Conservation (phyloP, 345 rosid species). For the Eucalyptus caleyi region DNA sequence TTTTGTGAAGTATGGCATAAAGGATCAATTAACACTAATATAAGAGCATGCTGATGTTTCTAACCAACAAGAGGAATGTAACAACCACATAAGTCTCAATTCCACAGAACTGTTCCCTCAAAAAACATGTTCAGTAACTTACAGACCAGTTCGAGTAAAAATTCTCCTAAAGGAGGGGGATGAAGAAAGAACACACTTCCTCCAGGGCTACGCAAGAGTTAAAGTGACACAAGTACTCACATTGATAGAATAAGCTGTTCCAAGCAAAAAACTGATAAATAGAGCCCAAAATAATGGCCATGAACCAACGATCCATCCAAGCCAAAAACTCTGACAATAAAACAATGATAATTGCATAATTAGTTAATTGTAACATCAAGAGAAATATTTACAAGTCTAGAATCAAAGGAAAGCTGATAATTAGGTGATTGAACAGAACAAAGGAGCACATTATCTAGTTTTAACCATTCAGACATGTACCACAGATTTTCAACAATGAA, state of each 20-base stretch:
- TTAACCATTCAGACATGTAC: not conserved
- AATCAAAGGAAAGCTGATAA: not conserved
- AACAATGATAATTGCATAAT: not conserved
- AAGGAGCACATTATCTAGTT: not conserved
- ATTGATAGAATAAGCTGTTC: conserved; percentile 92
- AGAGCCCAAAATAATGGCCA: conserved; percentile 99
- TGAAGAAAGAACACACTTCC: not conserved
- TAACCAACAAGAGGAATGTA: not conserved
- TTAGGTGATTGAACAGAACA: not conserved
- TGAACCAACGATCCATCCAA: conserved; percentile 80
- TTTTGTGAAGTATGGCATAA: not conserved
- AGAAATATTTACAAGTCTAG: not conserved
- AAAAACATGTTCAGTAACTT: not conserved
- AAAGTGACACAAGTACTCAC: conserved; percentile 26
- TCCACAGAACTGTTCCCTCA: not conserved
- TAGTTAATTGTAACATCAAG: not conserved
- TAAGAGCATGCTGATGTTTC: not conserved
- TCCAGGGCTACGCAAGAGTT: not conserved
- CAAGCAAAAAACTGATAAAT: conserved; percentile 77
- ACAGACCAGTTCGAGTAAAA: not conserved
- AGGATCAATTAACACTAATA: not conserved
- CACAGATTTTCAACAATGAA: not conserved
- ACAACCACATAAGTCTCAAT: not conserved
- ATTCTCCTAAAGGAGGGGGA: not conserved
- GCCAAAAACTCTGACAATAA: conserved; percentile 70